A percentile compares a stretch with the other conserved stretches of the same genome.
Conservation (phyloP, 768 basidiomycete genomes). For the Amylocystis lapponica region DNA sequence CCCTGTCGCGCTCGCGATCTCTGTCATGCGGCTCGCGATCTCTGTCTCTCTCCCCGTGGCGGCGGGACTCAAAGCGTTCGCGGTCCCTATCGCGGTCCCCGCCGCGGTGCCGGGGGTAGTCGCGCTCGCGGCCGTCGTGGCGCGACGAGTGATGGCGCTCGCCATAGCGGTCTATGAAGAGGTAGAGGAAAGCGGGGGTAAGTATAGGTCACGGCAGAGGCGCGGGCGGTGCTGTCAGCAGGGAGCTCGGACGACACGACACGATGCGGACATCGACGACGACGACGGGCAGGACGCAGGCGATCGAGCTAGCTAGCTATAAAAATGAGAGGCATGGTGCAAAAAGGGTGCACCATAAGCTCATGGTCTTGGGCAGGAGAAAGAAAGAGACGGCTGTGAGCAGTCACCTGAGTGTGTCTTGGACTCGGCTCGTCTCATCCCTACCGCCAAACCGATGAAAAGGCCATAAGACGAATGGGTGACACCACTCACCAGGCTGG, state of each 20-base stretch:
- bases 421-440: constrained; percentile 10
- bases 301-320: constrained; percentile 60
- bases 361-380: constrained; percentile 38
- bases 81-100: constrained; percentile 17
- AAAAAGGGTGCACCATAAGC: constrained; percentile 55
- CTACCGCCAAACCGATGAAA: constrained; percentile 20
- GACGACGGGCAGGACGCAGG: constrained; percentile 4
- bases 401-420: constrained; percentile 14
- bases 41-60: constrained; percentile 17
- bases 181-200: constrained; percentile 31
- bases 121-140: constrained; percentile 22
- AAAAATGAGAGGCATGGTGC: constrained; percentile 41
- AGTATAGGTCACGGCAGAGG: constrained; percentile 16
- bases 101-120: constrained; percentile 28
- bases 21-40: constrained; percentile 23
- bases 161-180: constrained; percentile 44
- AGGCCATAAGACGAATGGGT: constrained; percentile 6
- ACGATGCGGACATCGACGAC: constrained; percentile 6
- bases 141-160: constrained; percentile 43
- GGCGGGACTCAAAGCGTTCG: constrained; percentile 16
- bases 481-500: constrained; percentile 13
- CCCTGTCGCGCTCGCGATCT: constrained; percentile 27
- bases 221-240: constrained; percentile 31
- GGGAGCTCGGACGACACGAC: constrained; percentile 6
- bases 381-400: constrained; percentile 28